These are phyloP conservation scores for Ascochyta clinopodiicola DNA, from an alignment of 2,329 filamentous ascomycete genomes.

Conservation along the genomic window DNA sequence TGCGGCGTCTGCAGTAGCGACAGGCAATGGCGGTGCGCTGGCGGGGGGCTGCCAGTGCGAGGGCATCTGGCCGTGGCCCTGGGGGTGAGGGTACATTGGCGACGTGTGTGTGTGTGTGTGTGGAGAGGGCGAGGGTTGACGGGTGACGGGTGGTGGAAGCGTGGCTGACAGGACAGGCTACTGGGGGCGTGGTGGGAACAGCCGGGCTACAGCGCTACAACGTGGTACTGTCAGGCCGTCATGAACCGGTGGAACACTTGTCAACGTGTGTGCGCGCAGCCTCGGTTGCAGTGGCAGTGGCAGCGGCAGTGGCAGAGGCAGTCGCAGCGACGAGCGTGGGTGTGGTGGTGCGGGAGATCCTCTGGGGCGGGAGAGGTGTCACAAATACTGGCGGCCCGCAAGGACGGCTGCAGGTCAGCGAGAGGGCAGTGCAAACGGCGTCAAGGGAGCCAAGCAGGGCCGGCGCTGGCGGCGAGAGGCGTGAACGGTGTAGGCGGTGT, in stretches of 20 bases:
- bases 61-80: slow-evolving; percentile 47
- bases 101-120: background rate
- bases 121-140: background rate
- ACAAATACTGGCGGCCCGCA: slow-evolving; percentile 41
- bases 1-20: slow-evolving; percentile 65
- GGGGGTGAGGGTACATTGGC: slow-evolving; percentile 48
- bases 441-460: slow-evolving; percentile 10
- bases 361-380: slow-evolving; percentile 39
- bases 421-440: slow-evolving; percentile 17
- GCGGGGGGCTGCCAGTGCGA: slow-evolving; percentile 55
- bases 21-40: slow-evolving; percentile 68
- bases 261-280: slow-evolving; percentile 14
- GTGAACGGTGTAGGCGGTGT: background rate
- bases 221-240: slow-evolving; percentile 38
- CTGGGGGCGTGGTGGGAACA: slow-evolving; percentile 3
- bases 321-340: background rate
- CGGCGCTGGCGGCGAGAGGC: slow-evolving; percentile 1
- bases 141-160: background rate
- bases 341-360: slow-evolving; percentile 30
- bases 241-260: slow-evolving; percentile 31
- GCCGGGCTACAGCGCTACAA: slow-evolving; percentile 24
- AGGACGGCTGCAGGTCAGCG: slow-evolving; percentile 43
- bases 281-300: slow-evolving; percentile 9
- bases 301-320: too few relatives aligned
- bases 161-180: slow-evolving; percentile 1